These are phyloP conservation scores for Daphne laureola DNA, from an alignment of 441 rosid genomes.

Conservation along the genomic window DNA sequence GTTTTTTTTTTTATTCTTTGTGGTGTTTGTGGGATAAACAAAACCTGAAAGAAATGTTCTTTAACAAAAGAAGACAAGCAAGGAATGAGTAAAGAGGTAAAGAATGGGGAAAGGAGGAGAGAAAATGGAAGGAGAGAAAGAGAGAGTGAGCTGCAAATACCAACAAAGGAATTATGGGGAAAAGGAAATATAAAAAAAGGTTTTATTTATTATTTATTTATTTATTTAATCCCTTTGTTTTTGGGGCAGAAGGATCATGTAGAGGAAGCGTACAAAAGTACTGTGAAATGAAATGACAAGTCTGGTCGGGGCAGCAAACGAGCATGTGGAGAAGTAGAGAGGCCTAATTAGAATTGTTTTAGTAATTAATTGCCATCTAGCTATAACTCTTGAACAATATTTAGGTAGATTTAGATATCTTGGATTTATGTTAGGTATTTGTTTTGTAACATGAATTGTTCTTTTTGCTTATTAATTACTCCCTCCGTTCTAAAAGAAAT, in stretches of 20 bases:
- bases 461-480: too few relatives aligned
- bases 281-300: constrained; percentile 37
- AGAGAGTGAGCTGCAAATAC: constrained; percentile 10
- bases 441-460: too few relatives aligned
- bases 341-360: too few relatives aligned
- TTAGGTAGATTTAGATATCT: too few relatives aligned
- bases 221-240: constrained; percentile 4
- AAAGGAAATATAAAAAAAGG: constrained; percentile 9
- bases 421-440: too few relatives aligned
- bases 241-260: constrained; percentile 16
- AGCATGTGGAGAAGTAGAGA: constrained; percentile 15
- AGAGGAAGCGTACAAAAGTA: constrained; percentile 20
- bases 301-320: constrained; percentile 40
- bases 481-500: too few relatives aligned
- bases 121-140: constrained; percentile 1
- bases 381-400: too few relatives aligned
- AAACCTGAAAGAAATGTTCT: constrained; percentile 3
- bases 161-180: constrained; percentile 8
- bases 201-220: too few relatives aligned
- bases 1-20: constrained; percentile 18
- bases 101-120: not conserved
- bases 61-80: too few relatives aligned
- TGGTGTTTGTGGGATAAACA: not conserved
- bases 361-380: too few relatives aligned
- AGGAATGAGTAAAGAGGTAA: too few relatives aligned